A percentile compares a stretch with the other conserved stretches of the same genome.
These are phyloP conservation scores for Mucuna pruriens DNA, from an alignment of 306 rosid species.

Conservation along the genomic window DNA sequence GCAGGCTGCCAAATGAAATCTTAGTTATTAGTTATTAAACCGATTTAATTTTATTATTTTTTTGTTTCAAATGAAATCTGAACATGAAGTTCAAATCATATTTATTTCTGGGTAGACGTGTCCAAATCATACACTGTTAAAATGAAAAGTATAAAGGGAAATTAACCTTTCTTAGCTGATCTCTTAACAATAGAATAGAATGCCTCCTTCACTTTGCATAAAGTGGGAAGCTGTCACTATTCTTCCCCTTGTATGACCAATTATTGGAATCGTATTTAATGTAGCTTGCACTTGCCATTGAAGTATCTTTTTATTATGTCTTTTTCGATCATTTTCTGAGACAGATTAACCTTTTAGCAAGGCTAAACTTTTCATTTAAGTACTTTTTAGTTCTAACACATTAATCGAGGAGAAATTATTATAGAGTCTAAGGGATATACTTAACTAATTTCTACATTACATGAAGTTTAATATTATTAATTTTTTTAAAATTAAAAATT, in stretches of 20 bases:
- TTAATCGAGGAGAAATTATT: too few species aligned
- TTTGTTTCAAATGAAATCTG: slow-evolving; percentile 23
- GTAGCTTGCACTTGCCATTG: slow-evolving; percentile 36
- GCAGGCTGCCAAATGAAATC: not conserved
- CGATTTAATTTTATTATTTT: slow-evolving; percentile 12
- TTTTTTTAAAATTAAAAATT: too few species aligned
- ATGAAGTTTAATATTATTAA: too few species aligned
- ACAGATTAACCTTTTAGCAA: not conserved
- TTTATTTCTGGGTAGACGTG: slow-evolving; percentile 17
- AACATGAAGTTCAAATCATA: slow-evolving; percentile 26
- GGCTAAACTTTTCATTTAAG: not conserved
- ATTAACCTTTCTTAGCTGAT: slow-evolving; percentile 28
- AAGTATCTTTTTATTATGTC: slow-evolving; percentile 25
- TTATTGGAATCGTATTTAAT: slow-evolving; percentile 36
- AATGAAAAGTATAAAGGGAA: not conserved
- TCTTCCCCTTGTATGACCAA: slow-evolving; percentile 37
- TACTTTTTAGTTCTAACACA: not conserved
- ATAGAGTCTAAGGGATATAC: too few species aligned
- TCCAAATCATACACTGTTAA: not conserved
- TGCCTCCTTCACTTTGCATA: slow-evolving; percentile 44
- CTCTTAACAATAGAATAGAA: slow-evolving; percentile 37
- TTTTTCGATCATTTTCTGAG: slow-evolving; percentile 10
- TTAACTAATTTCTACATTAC: too few species aligned
- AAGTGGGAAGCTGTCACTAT: slow-evolving; percentile 50
- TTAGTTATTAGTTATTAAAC: not conserved